Base-by-base conservation (phyloP, 2,329 filamentous ascomycete genomes). In the Aspergillus floridensis region DNA sequence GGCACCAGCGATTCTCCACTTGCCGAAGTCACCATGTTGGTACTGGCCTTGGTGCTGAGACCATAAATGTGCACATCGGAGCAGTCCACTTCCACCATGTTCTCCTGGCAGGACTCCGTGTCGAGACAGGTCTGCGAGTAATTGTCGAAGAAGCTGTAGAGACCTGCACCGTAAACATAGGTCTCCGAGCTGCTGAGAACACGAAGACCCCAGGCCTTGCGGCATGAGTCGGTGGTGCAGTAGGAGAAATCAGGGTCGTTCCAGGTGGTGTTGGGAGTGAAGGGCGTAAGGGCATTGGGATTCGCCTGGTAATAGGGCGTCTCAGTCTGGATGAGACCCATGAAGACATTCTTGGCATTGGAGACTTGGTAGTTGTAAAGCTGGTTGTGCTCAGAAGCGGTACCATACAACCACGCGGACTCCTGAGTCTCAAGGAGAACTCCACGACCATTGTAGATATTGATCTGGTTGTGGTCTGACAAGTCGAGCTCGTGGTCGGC, bases 401-500 rank as follows among this genome's bases (percentile, higher is more conserved):
- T 95, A 16, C 86, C 92, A 77, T 88, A 93, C 68, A 95, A 77
- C 92, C 92, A 96, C 55, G 88, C 86, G n/a, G 89, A 86, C 6
- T 89, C 88, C 71, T 89, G 81, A 52, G 86, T 90, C 78, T 96
- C 91, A 67, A 96, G 86, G 38, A 88, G 82, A 65, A 96, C 84
- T 68, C 92, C 93, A 63, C 92, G 90, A 51, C 92, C 92, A 73
- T 91, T 96, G 84, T 89, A 96, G 70, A 96, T 86, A 72, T 88
- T 83, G 67, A 86, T 85, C 70, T 87, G 85, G 60, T 79, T 86
- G 74, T 90, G 85, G 69, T 89, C 88, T 8, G 76, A 64, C 12
- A 86, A 82, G 73, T 96, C 93, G 24, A 96, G 88, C 72, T 96
- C 91, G 80, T 96, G 92, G 74, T 96, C 92, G 2, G 92, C 87